Conservation (phyloP, 768 basidiomycete species). For the Lactarius akahatsu region DNA sequence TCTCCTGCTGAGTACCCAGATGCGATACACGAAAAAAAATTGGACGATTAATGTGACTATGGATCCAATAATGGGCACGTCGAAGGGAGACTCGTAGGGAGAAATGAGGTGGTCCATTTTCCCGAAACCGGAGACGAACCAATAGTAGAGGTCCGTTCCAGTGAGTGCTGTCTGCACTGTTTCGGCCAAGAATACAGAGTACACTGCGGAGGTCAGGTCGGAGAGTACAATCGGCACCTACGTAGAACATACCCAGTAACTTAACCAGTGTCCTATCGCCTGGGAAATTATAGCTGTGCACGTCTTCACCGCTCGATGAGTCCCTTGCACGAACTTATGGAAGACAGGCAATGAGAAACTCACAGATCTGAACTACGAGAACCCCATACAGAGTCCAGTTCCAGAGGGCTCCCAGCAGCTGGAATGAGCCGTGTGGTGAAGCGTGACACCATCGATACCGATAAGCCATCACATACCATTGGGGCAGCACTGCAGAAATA, state of each 20-base stretch:
- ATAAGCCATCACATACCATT: no score
- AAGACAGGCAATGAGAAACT: conserved; percentile 3
- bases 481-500: conserved; percentile 1
- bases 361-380: conserved; percentile 36
- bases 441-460: no score
- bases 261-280: conserved; percentile 2
- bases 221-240: neutral
- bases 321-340: neutral
- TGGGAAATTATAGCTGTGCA: conserved; percentile 21
- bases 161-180: conserved; percentile 32
- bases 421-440: no score
- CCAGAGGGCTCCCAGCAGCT: conserved; percentile 25
- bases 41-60: conserved; percentile 34
- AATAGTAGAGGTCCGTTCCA: conserved; percentile 34
- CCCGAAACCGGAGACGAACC: conserved; percentile 37
- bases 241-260: conserved; percentile 5
- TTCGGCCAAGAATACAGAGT: conserved; percentile 32
- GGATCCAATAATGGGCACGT: conserved; percentile 34
- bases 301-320: conserved; percentile 9
- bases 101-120: conserved; percentile 30
- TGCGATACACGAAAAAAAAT: conserved; percentile 37
- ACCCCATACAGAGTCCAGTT: conserved; percentile 35
- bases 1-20: conserved; percentile 24
- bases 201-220: conserved; percentile 27
- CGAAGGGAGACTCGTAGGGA: conserved; percentile 31